Conservation (phyloP, 192 early-diverging fungal genomes). For the Kickxella alabastrina region DNA sequence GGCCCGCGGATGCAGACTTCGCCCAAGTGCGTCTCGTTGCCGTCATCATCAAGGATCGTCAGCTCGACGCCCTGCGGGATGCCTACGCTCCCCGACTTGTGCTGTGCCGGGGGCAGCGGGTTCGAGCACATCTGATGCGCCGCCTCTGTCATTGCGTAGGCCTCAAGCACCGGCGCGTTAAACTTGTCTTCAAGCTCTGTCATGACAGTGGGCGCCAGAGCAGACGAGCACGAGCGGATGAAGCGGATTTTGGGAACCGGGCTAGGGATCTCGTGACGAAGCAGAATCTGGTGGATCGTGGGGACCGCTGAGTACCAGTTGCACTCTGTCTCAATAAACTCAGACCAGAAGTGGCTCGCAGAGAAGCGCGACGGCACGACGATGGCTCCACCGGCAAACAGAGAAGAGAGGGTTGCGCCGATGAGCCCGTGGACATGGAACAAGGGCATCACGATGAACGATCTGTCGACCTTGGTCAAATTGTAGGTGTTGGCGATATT, state of each 20-base stretch:
- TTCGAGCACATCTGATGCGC: conserved; percentile 85
- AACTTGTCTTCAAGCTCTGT: conserved; percentile 61
- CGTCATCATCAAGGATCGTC: conserved; percentile 58
- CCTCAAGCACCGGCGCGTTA: conserved; percentile 72
- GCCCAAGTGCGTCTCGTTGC: conserved; percentile 44
- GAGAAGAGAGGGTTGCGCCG: conserved; percentile 65
- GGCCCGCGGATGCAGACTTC: conserved; percentile 82
- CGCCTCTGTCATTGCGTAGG: conserved; percentile 88
- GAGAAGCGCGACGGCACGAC: conserved; percentile 71
- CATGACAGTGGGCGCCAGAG: conserved; percentile 66
- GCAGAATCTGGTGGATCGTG: conserved; percentile 81
- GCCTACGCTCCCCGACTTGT: conserved; percentile 80
- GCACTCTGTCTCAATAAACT: conserved; percentile 57
- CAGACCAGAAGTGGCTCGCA: conserved; percentile 70
- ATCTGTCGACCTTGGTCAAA: conserved; percentile 56
- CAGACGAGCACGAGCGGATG: conserved; percentile 76
- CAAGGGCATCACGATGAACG: conserved; percentile 79
- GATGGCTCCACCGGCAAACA: conserved; percentile 64
- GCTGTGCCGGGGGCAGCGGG: conserved; percentile 60
- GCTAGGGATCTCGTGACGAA: conserved; percentile 42
- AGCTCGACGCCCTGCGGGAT: conserved; percentile 72
- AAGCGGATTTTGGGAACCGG: conserved; percentile 60
- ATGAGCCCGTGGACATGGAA: conserved; percentile 86
- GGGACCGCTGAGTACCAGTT: conserved; percentile 79
- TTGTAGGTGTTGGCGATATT: conserved; percentile 73